These are phyloP conservation scores for Pichia insulana DNA, from an alignment of 805 yeast species.

Conservation along the genomic window DNA sequence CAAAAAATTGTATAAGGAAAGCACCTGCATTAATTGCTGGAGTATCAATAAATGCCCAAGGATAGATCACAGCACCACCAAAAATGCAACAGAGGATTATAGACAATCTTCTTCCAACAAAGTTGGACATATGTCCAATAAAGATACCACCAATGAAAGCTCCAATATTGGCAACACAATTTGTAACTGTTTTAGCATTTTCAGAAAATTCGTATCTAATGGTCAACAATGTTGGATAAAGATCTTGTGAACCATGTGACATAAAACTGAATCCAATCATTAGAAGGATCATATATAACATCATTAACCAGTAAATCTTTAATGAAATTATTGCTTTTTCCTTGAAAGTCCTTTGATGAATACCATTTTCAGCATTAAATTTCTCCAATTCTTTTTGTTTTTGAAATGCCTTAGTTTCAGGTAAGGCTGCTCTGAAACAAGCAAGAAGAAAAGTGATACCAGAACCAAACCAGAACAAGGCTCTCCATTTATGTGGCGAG, in stretches of 20 bases:
- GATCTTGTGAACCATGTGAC: constrained; percentile 58
- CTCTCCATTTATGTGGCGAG: constrained; percentile 49
- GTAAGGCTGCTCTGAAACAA: constrained; percentile 34
- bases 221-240: constrained; percentile 47
- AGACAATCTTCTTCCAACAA: constrained; percentile 47
- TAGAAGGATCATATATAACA: constrained; percentile 46
- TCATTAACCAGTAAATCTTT: constrained; percentile 48
- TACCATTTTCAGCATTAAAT: constrained; percentile 24
- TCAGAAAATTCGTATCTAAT: constrained; percentile 35
- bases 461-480: constrained; percentile 63
- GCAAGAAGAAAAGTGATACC: constrained; percentile 40
- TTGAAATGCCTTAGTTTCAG: constrained; percentile 47
- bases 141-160: constrained; percentile 49
- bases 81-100: constrained; percentile 42
- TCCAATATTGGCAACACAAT: constrained; percentile 50
- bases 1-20: constrained; percentile 53
- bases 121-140: constrained; percentile 47
- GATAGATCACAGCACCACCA: constrained; percentile 57
- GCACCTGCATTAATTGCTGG: constrained; percentile 51
- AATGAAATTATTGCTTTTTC: constrained; percentile 30
- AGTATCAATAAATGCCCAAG: constrained; percentile 45
- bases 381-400: constrained; percentile 31
- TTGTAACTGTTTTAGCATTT: constrained; percentile 44
- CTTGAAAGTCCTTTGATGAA: constrained; percentile 26
- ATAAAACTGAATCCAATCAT: constrained; percentile 59